Conservation (phyloP, 768 basidiomycete genomes). For the Grammothele lineata region DNA sequence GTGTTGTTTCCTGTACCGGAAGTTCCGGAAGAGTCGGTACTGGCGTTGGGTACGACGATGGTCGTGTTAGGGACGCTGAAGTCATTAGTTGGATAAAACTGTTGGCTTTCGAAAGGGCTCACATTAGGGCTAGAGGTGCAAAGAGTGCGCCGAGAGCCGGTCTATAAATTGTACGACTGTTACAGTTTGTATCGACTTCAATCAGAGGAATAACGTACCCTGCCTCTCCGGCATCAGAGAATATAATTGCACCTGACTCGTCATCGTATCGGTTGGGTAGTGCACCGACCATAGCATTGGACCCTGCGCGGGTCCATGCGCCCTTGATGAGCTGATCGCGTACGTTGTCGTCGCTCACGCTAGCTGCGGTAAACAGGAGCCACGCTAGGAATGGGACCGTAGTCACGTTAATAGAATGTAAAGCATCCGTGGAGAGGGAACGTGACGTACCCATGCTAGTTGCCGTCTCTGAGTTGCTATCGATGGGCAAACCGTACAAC, state of each 20-base stretch:
- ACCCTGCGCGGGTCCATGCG: slow-evolving; percentile 3
- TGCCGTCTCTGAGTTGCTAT: background rate
- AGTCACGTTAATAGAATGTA: too few species aligned
- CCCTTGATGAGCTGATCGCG: slow-evolving; percentile 4
- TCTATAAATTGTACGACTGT: too few species aligned
- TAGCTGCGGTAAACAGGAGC: slow-evolving; percentile 11
- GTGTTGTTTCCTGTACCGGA: too few species aligned
- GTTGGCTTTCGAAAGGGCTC: background rate
- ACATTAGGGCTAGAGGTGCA: slow-evolving; percentile 10
- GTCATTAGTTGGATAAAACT: background rate
- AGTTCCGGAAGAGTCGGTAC: too few species aligned
- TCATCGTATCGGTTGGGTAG: slow-evolving; percentile 7
- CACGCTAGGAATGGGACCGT: slow-evolving; percentile 7
- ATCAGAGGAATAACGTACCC: slow-evolving; percentile 4
- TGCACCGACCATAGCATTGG: slow-evolving; percentile 3
- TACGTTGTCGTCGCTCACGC: slow-evolving; percentile 1
- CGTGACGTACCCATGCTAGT: slow-evolving; percentile 2
- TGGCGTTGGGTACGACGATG: too few species aligned
- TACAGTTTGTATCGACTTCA: too few species aligned
- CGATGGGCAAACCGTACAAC: slow-evolving; percentile 1
- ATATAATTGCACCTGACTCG: background rate
- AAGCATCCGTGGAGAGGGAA: background rate
- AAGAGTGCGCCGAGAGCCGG: slow-evolving; percentile 11
- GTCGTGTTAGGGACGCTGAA: background rate
- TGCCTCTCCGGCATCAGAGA: background rate